These are phyloP conservation scores for Daldinia sp. DNA, from an alignment of 2,329 filamentous ascomycete genomes.

Conservation along the genomic window DNA sequence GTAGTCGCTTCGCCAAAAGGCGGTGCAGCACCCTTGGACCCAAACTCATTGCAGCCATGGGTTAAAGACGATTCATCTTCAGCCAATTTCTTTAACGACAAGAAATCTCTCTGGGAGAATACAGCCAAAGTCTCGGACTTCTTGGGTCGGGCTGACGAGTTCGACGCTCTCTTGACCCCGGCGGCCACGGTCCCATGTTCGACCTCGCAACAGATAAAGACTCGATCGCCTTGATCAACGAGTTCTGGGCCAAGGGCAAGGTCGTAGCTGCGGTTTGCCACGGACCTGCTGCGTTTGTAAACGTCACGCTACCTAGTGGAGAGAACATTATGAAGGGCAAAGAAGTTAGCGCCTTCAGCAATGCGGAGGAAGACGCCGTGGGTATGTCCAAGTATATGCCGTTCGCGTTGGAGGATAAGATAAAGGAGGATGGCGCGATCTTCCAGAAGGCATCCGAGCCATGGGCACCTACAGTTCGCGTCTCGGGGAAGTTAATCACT, in stretches of 20 bases:
- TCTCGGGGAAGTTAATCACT: background rate
- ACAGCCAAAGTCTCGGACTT: background rate
- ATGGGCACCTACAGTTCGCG: background rate
- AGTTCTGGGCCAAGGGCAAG: conserved; percentile 4
- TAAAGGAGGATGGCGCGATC: background rate
- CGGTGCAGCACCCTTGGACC: background rate
- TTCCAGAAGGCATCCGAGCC: background rate
- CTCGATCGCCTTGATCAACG: background rate
- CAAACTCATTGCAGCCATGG: background rate
- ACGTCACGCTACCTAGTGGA: background rate
- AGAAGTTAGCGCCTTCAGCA: background rate
- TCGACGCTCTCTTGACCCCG: background rate
- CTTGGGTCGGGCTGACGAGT: background rate
- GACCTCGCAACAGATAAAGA: background rate
- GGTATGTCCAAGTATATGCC: background rate
- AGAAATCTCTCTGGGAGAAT: background rate
- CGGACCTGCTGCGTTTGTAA: background rate
- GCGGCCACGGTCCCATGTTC: background rate
- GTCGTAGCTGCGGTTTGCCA: background rate
- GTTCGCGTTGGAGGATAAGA: background rate
- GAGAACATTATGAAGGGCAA: conserved; percentile 2
- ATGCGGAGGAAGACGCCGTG: background rate
- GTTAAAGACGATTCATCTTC: background rate
- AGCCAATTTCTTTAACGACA: background rate
- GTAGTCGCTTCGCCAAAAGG: background rate